phyloP scores from a whole-genome alignment of 306 rosid genomes.

The Cucurbita ficifolia region DNA sequence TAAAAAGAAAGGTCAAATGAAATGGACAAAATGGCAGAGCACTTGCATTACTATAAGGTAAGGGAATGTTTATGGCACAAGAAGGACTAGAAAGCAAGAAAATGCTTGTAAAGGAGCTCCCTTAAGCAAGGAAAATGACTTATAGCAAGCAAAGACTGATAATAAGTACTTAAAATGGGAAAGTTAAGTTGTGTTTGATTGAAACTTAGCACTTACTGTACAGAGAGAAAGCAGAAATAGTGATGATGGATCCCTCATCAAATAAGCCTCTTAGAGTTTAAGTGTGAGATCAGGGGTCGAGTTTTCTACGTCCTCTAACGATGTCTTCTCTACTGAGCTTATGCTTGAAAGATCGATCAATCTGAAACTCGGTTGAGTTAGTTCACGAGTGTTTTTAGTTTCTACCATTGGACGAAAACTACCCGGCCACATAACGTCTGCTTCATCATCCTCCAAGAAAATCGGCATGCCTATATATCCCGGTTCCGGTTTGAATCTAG shows the following conservation, averaged over 20 bases:
- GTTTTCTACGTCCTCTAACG: conserved; percentile 22
- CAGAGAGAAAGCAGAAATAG: conserved; percentile 20
- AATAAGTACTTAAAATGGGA: background rate
- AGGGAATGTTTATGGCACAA: background rate
- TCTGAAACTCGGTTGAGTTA: conserved; percentile 30
- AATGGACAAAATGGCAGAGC: background rate
- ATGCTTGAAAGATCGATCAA: conserved; percentile 30
- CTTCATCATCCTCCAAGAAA: conserved; percentile 58
- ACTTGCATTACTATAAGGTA: background rate
- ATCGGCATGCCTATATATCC: conserved; percentile 43
- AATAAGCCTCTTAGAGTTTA: conserved; percentile 29
- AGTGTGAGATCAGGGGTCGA: conserved; percentile 69
- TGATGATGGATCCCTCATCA: background rate
- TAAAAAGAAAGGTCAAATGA: background rate
- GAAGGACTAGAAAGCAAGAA: background rate
- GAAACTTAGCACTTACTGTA: conserved; percentile 25
- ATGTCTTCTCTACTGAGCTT: conserved; percentile 39
- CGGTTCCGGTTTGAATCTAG: conserved; percentile 45
- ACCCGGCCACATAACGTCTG: conserved; percentile 72
- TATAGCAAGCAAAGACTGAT: background rate
- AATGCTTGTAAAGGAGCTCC: background rate
- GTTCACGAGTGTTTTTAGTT: conserved; percentile 6
- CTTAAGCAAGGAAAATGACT: background rate
- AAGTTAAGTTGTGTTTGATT: background rate
- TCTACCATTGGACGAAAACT: conserved; percentile 51